Base-by-base conservation (phyloP, 352 stramenopile genomes). In the Salisapilia sapeloensis region DNA sequence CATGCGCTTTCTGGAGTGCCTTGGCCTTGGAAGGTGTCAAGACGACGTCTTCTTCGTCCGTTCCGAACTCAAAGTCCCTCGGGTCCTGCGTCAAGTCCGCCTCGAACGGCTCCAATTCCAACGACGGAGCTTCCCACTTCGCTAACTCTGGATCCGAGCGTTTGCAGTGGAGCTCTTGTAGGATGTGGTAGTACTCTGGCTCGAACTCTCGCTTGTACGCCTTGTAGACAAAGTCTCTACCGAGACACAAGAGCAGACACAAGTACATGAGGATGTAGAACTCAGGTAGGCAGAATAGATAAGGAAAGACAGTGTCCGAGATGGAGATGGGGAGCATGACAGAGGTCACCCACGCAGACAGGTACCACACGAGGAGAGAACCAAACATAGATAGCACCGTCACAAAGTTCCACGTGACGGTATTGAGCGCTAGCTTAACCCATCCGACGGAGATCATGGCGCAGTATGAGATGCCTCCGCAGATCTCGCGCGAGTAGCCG, bases 171-270 rank as follows among this genome's bases (percentile, higher is more conserved):
- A 77, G 59, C 33, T 91, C 75, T 39, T 86, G 75, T 13, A 91
- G 46, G 17, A 91, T 65, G 41, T 91, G 75, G 48, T 91, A 91
- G 50, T 91, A 91, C 35, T 91, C 75, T 1, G 75, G 75, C 8
- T 54, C 40, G 44, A 84, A 62, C 40, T 91, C 71, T 3, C 72
- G 72, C 53, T 91, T 91, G 41, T 71, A 87, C 4, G 65, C 69
- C 33, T 87, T 91, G 53, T 62, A 84, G 0, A 91, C 44, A 30
- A 91, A 82, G 33, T 87, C 75, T 0, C 75, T 63, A 1, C 64
- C 59, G 10, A 91, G 58, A 21, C 66, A 82, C 2, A 91, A 53
- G 18, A 91, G 33, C 11, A 86, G 28, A 17, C 49, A 55, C 11
- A 91, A 31, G 45, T 82, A 82, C 25, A 81, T 39, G n/a, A 81